phyloP scores from a whole-genome alignment of 306 rosid genomes.

The Vigna trinervia region DNA sequence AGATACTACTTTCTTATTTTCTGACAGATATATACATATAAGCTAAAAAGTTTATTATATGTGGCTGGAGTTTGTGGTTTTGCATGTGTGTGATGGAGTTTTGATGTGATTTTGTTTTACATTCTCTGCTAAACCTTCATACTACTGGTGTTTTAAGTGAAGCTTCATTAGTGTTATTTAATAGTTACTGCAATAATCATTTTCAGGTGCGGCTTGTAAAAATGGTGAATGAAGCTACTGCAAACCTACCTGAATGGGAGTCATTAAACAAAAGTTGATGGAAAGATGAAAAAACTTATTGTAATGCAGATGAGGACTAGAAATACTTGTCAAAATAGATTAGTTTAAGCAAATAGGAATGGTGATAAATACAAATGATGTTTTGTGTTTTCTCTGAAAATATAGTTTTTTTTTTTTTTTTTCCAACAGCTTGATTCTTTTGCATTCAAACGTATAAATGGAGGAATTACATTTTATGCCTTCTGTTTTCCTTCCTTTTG shows the following conservation, averaged over 20 bases:
- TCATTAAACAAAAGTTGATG: slow-evolving; percentile 48
- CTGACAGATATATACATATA: too few species aligned
- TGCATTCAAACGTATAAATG: slow-evolving; percentile 36
- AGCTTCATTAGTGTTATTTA: not conserved
- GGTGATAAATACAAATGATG: slow-evolving; percentile 45
- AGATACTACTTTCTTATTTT: too few species aligned
- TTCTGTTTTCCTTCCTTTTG: too few species aligned
- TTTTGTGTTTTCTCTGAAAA: slow-evolving; percentile 36
- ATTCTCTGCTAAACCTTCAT: not conserved
- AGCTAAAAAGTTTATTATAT: too few species aligned
- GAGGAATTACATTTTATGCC: not conserved
- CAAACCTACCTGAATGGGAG: slow-evolving; percentile 75
- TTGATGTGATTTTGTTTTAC: not conserved
- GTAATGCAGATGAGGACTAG: slow-evolving; percentile 23
- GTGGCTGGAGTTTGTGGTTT: too few species aligned
- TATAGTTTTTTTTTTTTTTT: slow-evolving; percentile 5
- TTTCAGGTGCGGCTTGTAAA: slow-evolving; percentile 78
- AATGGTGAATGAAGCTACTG: slow-evolving; percentile 85
- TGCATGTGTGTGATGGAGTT: too few species aligned
- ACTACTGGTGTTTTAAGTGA: not conserved
- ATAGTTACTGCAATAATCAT: slow-evolving; percentile 28
- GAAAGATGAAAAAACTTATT: slow-evolving; percentile 27
- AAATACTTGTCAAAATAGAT: slow-evolving; percentile 44
- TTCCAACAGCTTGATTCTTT: not conserved
- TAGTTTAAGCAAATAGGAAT: slow-evolving; percentile 38